Evolutionary conservation across 495 filamentous ascomycete species (phyloP), one percentile per base, ranked within the genome.

Genomic region (Tetracladium setigerum): DNA sequence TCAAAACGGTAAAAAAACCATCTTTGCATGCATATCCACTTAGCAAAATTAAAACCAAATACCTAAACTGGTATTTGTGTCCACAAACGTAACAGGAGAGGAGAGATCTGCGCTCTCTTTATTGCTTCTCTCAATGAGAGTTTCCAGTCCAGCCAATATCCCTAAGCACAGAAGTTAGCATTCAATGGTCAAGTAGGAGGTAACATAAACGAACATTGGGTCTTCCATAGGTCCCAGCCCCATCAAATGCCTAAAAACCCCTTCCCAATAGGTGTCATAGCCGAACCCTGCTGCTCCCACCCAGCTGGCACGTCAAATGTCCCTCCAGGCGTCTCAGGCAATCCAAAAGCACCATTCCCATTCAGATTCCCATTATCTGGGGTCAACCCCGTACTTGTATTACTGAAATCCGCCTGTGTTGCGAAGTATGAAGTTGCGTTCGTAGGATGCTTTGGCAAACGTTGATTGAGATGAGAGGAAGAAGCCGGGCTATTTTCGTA

Each of bases 221-320:
- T 59, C 22, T 13, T 47, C 55, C 49, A 58, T 51, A 0, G 52
- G 50, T 32, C 55, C 56, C 8, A 61, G 31, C 37, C 52, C 55
- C 49, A 76, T 67, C 12, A 77, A 61, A n/a, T 69, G 63, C 43
- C 67, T 65, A 13, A 77, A 61, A 14, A 77, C 62, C 0, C 72
- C 69, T 76, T 68, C 4, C 65, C 64, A 1, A 69, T 65, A 22
- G 73, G 72, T 15, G 71, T 74, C 66, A 76, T 69, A 7, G 63
- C 71, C 30, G 47, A 49, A 18, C 49, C 61, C 1, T 44, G 43
- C 38, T 51, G 39, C 19, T 56, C 53, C 71, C 67, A 74, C 11
- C 64, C 63, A 14, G 52, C 46, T 7, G 67, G 53, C 17, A 72
- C 52, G 18, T 60, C 57, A 44, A 68, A 74, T 1, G 55, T 60